A percentile compares a stretch with the other conserved stretches of the same genome.
These are phyloP conservation scores for Dendrobium chrysotoxum DNA, from an alignment of 106 monocot species.

Conservation along the genomic window DNA sequence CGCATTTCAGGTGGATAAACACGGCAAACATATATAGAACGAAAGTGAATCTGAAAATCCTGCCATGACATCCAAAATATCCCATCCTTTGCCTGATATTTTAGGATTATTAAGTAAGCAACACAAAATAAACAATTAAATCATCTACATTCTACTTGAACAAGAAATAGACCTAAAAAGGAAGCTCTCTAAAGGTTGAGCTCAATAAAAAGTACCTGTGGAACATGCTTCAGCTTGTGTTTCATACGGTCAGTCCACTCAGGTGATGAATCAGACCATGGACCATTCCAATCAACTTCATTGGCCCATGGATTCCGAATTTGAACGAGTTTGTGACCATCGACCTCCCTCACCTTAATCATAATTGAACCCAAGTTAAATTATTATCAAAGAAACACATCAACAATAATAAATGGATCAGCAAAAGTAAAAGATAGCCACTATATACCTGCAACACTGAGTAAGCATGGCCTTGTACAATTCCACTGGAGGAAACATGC, in stretches of 20 bases:
- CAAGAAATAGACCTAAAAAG: not conserved
- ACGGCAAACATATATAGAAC: conserved; percentile 95
- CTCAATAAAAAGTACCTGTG: conserved; percentile 41
- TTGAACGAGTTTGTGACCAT: conserved; percentile 97
- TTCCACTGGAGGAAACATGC: conserved; percentile 88
- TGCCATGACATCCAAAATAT: conserved; percentile 99
- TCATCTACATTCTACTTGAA: not conserved
- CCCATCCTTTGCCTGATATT: conserved; percentile 80
- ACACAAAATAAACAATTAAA: not conserved
- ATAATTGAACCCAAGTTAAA: not conserved
- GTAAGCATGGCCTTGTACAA: conserved; percentile 99
- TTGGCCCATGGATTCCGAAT: conserved; percentile 99
- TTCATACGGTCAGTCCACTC: conserved; percentile 99
- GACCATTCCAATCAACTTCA: conserved; percentile 99
- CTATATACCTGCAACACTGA: conserved; percentile 78
- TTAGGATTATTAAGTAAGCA: not conserved
- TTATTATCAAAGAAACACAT: not conserved
- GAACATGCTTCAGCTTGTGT: conserved; percentile 88
- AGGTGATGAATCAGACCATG: conserved; percentile 93
- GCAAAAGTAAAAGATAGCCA: not conserved
- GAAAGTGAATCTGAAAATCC: conserved; percentile 98
- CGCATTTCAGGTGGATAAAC: conserved; percentile 96
- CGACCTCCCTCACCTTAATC: conserved; percentile 79
- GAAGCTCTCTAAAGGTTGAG: not conserved
- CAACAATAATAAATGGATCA: not conserved